A percentile compares a stretch with the other conserved stretches of the same genome.
Evolutionary conservation across 2,329 filamentous ascomycete genomes (phyloP).

Genomic region (Trichoderma breve): DNA sequence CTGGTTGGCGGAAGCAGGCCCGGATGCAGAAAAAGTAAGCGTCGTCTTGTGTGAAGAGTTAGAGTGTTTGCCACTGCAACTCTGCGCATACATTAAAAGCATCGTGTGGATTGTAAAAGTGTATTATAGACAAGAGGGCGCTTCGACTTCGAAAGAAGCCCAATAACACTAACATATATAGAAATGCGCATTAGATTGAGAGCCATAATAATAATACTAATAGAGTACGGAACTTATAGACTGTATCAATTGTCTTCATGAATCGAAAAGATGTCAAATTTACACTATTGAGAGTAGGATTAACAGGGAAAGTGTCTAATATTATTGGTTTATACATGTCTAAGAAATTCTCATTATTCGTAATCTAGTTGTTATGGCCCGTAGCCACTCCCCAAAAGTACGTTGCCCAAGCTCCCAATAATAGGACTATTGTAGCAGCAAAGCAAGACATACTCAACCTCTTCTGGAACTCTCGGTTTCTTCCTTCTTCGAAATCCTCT

Average conservation of each 20-base stretch:
- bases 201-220: not conserved
- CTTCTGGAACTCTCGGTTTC: conserved; percentile 38
- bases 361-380: conserved; percentile 40
- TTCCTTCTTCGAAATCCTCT: conserved; percentile 38
- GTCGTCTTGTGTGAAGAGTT: not conserved
- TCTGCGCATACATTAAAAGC: not conserved
- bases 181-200: not conserved
- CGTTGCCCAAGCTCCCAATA: conserved; percentile 52
- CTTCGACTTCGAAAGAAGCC: not conserved
- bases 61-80: not conserved
- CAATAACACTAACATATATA: not conserved
- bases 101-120: not conserved
- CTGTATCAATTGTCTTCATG: not conserved
- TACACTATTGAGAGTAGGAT: not conserved
- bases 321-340: not conserved
- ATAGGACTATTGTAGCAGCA: conserved; percentile 42
- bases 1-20: conserved; percentile 4
- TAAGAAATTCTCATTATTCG: not conserved
- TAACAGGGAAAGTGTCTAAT: not conserved
- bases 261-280: not conserved
- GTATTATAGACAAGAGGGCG: not conserved
- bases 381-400: conserved; percentile 62
- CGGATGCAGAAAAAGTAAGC: not conserved
- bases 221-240: not conserved
- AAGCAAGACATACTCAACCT: conserved; percentile 45